Base-by-base conservation (phyloP, 2,329 filamentous ascomycete genomes). In the Cladosporium halotolerans region DNA sequence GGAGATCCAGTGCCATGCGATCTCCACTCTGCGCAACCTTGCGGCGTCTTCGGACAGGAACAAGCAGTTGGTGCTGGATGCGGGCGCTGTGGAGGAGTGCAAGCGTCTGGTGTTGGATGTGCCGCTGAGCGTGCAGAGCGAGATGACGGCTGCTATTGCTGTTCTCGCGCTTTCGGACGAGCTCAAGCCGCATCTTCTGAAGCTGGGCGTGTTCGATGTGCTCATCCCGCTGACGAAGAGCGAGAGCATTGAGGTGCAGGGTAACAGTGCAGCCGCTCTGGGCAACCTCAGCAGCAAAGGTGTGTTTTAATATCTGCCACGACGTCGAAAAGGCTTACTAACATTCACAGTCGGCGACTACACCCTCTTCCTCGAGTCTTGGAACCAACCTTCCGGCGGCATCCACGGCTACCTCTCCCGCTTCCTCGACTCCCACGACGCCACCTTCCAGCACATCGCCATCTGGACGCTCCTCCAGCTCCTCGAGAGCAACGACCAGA, bases 61-160 rank as follows among this genome's bases (percentile, higher is more conserved):
- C 79, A 99, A 99, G 75, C 88, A 95, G 55, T 79, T 99, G n/a
- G 93, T 99, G 1, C 76, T 99, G 45, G 90, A 97, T 71, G 93
- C 93, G 33, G 93, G 93, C 19, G 93, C 93, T 2, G 93, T 99
- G 38, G 90, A 97, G 68, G 97, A 97, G 71, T 99, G 93, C 83
- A 97, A 96, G 73, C 89, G 97, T 67, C 79, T 99, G 49, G 91
- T 99, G 19, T 77, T 99, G 14, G 86, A 95, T 53, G 93, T 97
- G 2, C 90, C 93, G 0, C 80, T 97, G 45, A 92, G 88, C 38
- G 93, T 99, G 2, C 93, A 99, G 69, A 96, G 91, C 2, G 93
- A 99, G 71, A 99, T 99, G 93, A 99, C 93, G 4, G 93, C 93
- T n/a, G 93, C 93, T 1, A 96, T 99, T 71, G 93, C 93, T 36